Percentiles rank a stretch among this genome's conserved stretches.
These are phyloP conservation scores for Halophytophthora batemanensis DNA, from an alignment of 352 stramenopile genomes.

Conservation along the genomic window DNA sequence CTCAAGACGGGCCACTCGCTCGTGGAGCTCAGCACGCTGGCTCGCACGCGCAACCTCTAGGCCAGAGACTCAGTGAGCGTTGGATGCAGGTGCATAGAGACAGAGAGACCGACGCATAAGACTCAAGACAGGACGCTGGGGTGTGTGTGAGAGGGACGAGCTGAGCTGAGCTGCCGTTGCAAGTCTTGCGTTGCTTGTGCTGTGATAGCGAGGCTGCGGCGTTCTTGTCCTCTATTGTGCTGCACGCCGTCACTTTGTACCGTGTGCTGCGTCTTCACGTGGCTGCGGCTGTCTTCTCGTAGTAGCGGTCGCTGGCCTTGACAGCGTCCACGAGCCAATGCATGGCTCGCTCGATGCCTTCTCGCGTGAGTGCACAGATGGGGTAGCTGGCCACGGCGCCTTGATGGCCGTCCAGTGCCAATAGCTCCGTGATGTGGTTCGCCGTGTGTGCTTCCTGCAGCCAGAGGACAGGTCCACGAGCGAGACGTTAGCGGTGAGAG, in stretches of 20 bases:
- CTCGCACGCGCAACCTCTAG: constrained; percentile 70
- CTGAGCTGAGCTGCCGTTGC: no score
- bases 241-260: no score
- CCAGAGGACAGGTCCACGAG: neutral
- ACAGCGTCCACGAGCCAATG: constrained; percentile 73
- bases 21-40: constrained; percentile 76
- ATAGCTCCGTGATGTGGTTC: constrained; percentile 36
- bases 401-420: constrained; percentile 41
- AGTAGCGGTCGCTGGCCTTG: constrained; percentile 69
- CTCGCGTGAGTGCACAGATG: constrained; percentile 63
- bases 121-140: no score
- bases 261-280: constrained; percentile 17
- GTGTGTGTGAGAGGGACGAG: no score
- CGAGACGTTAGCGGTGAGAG: no score
- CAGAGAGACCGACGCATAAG: no score
- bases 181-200: neutral
- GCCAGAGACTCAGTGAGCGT: neutral
- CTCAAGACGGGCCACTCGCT: constrained; percentile 90
- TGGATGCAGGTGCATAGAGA: neutral
- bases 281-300: constrained; percentile 30
- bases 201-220: neutral
- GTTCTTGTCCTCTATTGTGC: constrained; percentile 14
- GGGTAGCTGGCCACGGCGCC: constrained; percentile 42
- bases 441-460: constrained; percentile 33
- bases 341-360: constrained; percentile 68